Evolutionary conservation across 345 rosid species (phyloP).

Genomic region (Cardamine occulta): DNA sequence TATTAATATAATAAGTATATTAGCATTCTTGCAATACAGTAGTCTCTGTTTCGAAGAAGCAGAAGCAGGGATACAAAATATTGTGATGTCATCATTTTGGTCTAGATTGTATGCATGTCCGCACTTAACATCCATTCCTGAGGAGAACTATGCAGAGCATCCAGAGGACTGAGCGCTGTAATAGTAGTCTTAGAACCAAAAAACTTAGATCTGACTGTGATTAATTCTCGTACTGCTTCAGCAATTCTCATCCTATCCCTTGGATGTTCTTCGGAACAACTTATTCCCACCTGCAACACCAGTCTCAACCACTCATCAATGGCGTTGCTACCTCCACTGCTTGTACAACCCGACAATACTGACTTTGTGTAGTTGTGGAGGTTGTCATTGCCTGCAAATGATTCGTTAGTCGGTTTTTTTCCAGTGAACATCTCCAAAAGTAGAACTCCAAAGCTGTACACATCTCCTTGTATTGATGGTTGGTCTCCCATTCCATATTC

Average conservation of each 20-base stretch:
- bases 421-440: slow-evolving; percentile 52
- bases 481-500: slow-evolving; percentile 53
- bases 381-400: slow-evolving; percentile 40
- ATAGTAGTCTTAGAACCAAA: slow-evolving; percentile 9
- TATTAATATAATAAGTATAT: too few relatives aligned
- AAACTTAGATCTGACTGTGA: slow-evolving; percentile 35
- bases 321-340: neutral
- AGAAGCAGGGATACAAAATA: neutral
- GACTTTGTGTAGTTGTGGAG: slow-evolving; percentile 40
- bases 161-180: slow-evolving; percentile 28
- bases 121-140: slow-evolving; percentile 33
- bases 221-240: slow-evolving; percentile 26
- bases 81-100: neutral
- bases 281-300: slow-evolving; percentile 40
- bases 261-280: slow-evolving; percentile 38
- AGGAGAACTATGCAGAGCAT: slow-evolving; percentile 26
- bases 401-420: slow-evolving; percentile 43
- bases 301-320: slow-evolving; percentile 31
- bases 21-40: too few relatives aligned
- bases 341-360: slow-evolving; percentile 11
- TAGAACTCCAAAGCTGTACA: slow-evolving; percentile 50
- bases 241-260: slow-evolving; percentile 35
- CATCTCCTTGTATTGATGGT: slow-evolving; percentile 48
- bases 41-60: neutral
- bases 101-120: slow-evolving; percentile 26